Percentiles rank a stretch among this genome's conserved stretches.
phyloP scores from a whole-genome alignment of 1,284 basidiomycete genomes.

The Takashimella tepidaria region DNA sequence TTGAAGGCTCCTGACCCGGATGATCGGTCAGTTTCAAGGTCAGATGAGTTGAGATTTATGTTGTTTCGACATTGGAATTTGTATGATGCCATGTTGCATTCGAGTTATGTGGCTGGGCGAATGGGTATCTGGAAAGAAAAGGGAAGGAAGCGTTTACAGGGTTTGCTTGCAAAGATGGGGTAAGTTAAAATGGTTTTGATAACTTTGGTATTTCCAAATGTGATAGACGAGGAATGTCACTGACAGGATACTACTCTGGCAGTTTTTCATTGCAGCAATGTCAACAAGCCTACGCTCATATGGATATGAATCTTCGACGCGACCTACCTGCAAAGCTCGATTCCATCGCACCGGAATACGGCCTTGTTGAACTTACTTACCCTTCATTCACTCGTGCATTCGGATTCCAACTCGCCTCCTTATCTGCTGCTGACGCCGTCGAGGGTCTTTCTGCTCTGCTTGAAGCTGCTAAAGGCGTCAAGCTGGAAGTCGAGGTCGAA shows the following conservation, averaged over 20 bases:
- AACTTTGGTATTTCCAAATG: background rate
- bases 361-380: conserved; percentile 88
- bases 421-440: conserved; percentile 89
- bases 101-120: conserved; percentile 89
- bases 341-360: conserved; percentile 90
- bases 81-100: conserved; percentile 97
- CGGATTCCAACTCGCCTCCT: conserved; percentile 77
- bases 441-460: conserved; percentile 83
- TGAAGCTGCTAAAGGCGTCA: conserved; percentile 83
- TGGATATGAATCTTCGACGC: conserved; percentile 90
- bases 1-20: conserved; percentile 52
- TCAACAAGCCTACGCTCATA: conserved; percentile 88
- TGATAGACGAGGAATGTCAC: too few species aligned
- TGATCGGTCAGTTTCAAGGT: conserved; percentile 70
- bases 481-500: conserved; percentile 81
- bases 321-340: conserved; percentile 78
- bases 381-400: conserved; percentile 87
- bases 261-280: conserved; percentile 91
- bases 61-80: conserved; percentile 96
- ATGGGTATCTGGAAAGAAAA: conserved; percentile 95
- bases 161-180: conserved; percentile 98
- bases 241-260: background rate
- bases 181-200: conserved; percentile 46
- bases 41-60: conserved; percentile 86
- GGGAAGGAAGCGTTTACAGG: conserved; percentile 80